These are phyloP conservation scores for Brettanomyces naardenensis DNA, from an alignment of 805 yeast species.

Conservation along the genomic window DNA sequence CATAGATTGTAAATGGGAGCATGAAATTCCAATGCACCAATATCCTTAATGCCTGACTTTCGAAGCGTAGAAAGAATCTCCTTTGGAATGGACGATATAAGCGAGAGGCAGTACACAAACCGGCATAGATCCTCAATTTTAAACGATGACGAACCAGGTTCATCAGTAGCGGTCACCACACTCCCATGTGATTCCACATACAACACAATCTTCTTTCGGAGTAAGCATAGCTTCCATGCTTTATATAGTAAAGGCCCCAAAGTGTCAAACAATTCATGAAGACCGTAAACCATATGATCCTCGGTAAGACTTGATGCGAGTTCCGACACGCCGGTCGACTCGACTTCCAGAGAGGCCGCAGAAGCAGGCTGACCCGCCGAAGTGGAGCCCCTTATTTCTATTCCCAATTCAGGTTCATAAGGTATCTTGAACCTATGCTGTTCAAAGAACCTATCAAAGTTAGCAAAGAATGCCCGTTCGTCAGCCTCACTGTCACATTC, in stretches of 20 bases:
- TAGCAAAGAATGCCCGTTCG: conserved; percentile 12
- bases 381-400: neutral
- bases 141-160: conserved; percentile 11
- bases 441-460: conserved; percentile 21
- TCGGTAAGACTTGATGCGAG: neutral
- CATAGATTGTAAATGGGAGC: conserved; percentile 58
- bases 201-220: conserved; percentile 49
- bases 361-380: neutral
- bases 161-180: conserved; percentile 6
- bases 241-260: conserved; percentile 62
- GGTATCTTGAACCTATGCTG: conserved; percentile 1
- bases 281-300: conserved; percentile 38
- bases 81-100: conserved; percentile 57
- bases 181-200: conserved; percentile 21
- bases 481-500: conserved; percentile 11
- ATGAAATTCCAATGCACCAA: conserved; percentile 23
- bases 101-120: conserved; percentile 49
- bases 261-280: conserved; percentile 36
- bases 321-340: neutral
- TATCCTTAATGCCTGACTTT: conserved; percentile 17
- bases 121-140: conserved; percentile 33
- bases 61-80: conserved; percentile 30
- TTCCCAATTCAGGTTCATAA: neutral
- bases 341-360: neutral
- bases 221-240: conserved; percentile 54